These are phyloP conservation scores for Backusella westeae DNA, from an alignment of 192 early-diverging fungal species.

Conservation along the genomic window DNA sequence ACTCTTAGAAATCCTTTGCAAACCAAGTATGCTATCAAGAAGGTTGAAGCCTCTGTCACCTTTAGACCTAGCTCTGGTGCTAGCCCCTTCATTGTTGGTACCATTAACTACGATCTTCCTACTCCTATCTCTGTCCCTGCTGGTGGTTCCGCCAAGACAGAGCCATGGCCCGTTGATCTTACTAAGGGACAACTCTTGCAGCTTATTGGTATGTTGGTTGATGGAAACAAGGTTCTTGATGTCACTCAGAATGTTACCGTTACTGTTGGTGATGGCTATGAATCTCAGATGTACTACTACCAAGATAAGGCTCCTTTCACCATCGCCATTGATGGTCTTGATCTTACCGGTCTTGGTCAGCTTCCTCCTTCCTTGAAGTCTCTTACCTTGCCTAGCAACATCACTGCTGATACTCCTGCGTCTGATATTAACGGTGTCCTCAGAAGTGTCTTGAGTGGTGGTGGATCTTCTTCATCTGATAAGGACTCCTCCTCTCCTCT, in stretches of 20 bases:
- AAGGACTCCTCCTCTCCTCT: background rate
- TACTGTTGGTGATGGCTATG: slow-evolving; percentile 20
- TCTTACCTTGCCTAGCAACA: background rate
- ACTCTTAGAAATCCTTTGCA: slow-evolving; percentile 31
- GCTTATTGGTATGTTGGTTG: slow-evolving; percentile 10
- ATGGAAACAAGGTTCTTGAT: slow-evolving; percentile 5
- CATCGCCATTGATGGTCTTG: background rate
- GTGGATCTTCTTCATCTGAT: background rate
- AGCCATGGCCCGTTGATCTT: slow-evolving; percentile 20
- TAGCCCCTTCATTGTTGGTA: slow-evolving; percentile 12
- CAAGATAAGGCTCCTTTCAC: slow-evolving; percentile 24
- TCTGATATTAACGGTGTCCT: background rate
- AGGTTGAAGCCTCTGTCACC: slow-evolving; percentile 3
- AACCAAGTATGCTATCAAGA: background rate
- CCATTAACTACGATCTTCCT: slow-evolving; percentile 11
- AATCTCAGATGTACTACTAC: slow-evolving; percentile 16
- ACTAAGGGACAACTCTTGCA: background rate
- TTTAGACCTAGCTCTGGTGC: background rate
- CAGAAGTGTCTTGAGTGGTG: background rate
- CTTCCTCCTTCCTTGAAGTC: background rate
- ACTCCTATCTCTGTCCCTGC: slow-evolving; percentile 18
- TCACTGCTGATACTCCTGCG: background rate
- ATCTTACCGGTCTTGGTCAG: background rate
- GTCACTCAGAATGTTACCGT: slow-evolving; percentile 20
- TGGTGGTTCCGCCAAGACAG: background rate